Base-by-base conservation (phyloP, 352 stramenopile species). In the Plasmopara viticola region DNA sequence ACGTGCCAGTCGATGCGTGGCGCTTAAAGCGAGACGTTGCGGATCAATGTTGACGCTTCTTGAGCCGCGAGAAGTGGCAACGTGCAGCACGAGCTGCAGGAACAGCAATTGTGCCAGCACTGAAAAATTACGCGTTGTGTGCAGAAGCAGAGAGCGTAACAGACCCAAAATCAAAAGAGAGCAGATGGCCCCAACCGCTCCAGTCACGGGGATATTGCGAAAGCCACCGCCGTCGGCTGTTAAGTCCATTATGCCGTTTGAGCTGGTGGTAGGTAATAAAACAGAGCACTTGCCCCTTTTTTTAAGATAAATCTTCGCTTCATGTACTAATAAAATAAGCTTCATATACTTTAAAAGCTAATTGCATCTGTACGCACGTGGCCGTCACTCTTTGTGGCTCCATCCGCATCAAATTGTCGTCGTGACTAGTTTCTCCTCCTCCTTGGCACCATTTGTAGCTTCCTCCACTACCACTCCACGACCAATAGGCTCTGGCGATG, bases 401-500 rank as follows among this genome's bases (percentile, higher is more conserved):
- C 31, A 35, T 35, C 31, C 0, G 7, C 6, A 35, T 35, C 10
- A 35, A 35, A 8, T 35, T 35, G 10, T 12, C 10, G 31, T 35
- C 31, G 31, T 12, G 20, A 63, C 68, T 5, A 66, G 60, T 51
- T 80, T 84, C 48, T 84, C 74, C 51, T 85, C 71, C 49, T 78
- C 65, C 48, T 74, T 70, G 12, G 43, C 17, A 6, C 56, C 58
- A 30, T 58, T 74, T 29, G 62, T 39, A n/a, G 64, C 63, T 35
- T 82, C 69, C 52, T 76, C 56, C 5, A 60, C 49, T 5, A 44
- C 51, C 10, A 35, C 2, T 25, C 51, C 62, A 25, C 53, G 48
- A 14, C 66, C 58, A 15, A 64, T 51, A 3, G 54, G 43, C 20
- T 69, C 68, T 0, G 57, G 61, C 0, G 51, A 53, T 10, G 40